Evolutionary conservation across 306 rosid genomes (phyloP).

Genomic region (Sesbania bispinosa): DNA sequence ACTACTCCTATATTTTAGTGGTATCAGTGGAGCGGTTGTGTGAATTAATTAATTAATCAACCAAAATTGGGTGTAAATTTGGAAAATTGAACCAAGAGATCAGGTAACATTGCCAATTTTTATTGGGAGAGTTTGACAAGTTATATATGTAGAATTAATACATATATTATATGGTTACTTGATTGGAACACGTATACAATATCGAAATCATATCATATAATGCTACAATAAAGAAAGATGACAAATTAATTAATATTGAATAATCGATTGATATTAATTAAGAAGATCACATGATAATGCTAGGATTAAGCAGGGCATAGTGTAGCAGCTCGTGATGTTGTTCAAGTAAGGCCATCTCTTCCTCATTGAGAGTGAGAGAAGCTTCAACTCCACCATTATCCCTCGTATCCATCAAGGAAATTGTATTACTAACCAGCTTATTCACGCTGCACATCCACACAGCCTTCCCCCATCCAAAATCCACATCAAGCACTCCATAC

Average conservation of each 20-base stretch:
- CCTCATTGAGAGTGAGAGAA: constrained; percentile 26
- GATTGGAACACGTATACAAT: background rate
- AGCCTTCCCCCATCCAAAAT: constrained; percentile 47
- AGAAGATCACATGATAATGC: no score
- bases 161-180: background rate
- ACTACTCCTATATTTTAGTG: no score
- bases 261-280: no score
- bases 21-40: no score
- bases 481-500: constrained; percentile 28
- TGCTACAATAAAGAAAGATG: no score
- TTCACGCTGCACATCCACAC: constrained; percentile 42
- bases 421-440: constrained; percentile 28
- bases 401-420: constrained; percentile 40
- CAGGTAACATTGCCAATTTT: background rate
- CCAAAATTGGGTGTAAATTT: background rate
- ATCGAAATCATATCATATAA: no score
- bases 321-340: background rate
- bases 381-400: constrained; percentile 46
- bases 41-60: constrained; percentile 3
- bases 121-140: constrained; percentile 6
- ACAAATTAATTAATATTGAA: no score
- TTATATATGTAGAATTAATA: background rate
- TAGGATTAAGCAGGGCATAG: constrained; percentile 32
- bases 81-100: background rate
- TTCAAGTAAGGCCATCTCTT: background rate